phyloP scores from a whole-genome alignment of 495 filamentous ascomycete species.

The Penicillium crystallinum region DNA sequence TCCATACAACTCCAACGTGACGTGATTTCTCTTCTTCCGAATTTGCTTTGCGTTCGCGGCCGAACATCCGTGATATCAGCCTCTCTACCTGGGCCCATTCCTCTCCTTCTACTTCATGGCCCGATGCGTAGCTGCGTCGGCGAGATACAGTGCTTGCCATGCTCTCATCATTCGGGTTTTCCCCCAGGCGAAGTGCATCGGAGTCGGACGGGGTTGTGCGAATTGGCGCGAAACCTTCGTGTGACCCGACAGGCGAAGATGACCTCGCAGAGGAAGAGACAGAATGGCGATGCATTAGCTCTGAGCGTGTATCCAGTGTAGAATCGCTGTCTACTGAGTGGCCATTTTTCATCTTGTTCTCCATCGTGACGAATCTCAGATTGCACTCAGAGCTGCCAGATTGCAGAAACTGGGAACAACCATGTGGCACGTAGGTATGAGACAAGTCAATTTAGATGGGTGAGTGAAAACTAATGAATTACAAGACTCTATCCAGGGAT shows the following conservation, averaged over 20 bases:
- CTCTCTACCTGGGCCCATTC: constrained; percentile 54
- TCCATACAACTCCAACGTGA: constrained; percentile 56
- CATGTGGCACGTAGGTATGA: background rate
- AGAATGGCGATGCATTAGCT: background rate
- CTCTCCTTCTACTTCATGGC: constrained; percentile 34
- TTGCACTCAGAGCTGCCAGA: background rate
- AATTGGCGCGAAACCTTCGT: constrained; percentile 2
- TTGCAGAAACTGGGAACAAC: background rate
- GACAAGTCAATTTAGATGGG: background rate
- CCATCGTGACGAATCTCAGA: background rate
- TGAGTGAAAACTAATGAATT: too few species aligned
- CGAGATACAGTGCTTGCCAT: constrained; percentile 47
- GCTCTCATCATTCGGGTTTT: constrained; percentile 42
- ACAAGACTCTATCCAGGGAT: too few species aligned
- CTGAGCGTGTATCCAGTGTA: background rate
- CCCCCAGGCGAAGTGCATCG: background rate
- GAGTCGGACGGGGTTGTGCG: background rate
- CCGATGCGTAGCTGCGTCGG: constrained; percentile 39
- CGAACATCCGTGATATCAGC: constrained; percentile 63
- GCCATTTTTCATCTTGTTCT: background rate
- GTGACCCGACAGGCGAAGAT: background rate
- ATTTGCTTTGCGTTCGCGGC: constrained; percentile 50
- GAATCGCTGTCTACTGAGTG: background rate
- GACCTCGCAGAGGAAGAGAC: background rate
- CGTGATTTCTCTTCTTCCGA: constrained; percentile 63